Conservation (phyloP, 805 yeast species). For the Wickerhamomyces kurtzmanii region DNA sequence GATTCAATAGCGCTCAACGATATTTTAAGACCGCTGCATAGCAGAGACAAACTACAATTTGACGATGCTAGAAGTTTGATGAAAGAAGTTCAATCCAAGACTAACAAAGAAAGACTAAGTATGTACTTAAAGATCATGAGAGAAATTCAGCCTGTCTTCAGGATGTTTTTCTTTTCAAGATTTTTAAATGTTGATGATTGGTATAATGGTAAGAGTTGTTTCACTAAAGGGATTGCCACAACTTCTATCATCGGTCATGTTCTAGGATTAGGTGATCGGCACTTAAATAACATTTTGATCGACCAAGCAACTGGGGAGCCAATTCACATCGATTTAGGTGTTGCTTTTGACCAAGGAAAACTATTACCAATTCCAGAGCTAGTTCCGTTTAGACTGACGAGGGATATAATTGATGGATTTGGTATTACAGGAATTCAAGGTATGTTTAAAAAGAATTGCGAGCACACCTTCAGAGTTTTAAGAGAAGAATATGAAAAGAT, state of each 20-base stretch:
- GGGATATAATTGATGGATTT: conserved; percentile 88
- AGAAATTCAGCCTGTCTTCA: conserved; percentile 56
- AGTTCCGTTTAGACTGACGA: conserved; percentile 86
- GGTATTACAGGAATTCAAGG: conserved; percentile 86
- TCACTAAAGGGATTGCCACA: conserved; percentile 73
- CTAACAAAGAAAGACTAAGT: conserved; percentile 30
- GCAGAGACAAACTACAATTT: conserved; percentile 33
- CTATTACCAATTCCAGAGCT: conserved; percentile 80
- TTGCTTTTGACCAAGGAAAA: conserved; percentile 92
- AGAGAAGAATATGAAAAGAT: conserved; percentile 60
- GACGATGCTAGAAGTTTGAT: conserved; percentile 55
- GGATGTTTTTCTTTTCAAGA: conserved; percentile 58
- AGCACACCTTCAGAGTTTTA: conserved; percentile 59
- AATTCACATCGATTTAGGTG: conserved; percentile 91
- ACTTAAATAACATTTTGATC: conserved; percentile 80
- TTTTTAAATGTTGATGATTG: conserved; percentile 64
- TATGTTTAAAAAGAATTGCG: conserved; percentile 61
- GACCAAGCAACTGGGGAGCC: conserved; percentile 84
- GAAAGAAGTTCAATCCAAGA: conserved; percentile 43
- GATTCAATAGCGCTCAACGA: conserved; percentile 67
- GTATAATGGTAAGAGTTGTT: conserved; percentile 55
- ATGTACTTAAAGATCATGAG: conserved; percentile 36
- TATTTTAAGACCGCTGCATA: conserved; percentile 57
- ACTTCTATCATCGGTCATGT: conserved; percentile 82
- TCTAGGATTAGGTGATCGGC: conserved; percentile 92